phyloP scores from a whole-genome alignment of 441 rosid genomes.

The Capsella rubella region DNA sequence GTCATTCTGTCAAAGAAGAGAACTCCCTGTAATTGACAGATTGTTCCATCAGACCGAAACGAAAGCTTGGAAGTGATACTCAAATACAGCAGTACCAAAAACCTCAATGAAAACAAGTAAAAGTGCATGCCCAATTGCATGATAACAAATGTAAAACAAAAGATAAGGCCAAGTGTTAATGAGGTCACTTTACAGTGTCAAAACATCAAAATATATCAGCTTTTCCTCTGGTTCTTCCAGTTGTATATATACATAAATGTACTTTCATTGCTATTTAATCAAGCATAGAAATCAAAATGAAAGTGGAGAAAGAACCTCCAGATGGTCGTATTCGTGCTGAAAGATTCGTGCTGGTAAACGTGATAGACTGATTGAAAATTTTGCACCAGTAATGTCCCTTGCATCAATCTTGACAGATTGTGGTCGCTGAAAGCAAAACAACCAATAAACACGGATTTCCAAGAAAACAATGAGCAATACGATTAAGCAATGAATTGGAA shows the following conservation, averaged over 20 bases:
- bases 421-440: slow-evolving; percentile 71
- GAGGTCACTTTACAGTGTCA: background rate
- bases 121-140: slow-evolving; percentile 1
- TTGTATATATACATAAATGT: background rate
- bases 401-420: slow-evolving; percentile 91
- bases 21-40: slow-evolving; percentile 68
- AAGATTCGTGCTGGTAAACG: slow-evolving; percentile 88
- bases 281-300: slow-evolving; percentile 18
- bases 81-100: slow-evolving; percentile 11
- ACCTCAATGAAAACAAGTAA: slow-evolving; percentile 18
- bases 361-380: slow-evolving; percentile 69
- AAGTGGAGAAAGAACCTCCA: slow-evolving; percentile 61
- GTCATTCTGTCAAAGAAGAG: slow-evolving; percentile 91
- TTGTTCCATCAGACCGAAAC: slow-evolving; percentile 30
- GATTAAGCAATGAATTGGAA: background rate
- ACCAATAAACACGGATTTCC: background rate
- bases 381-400: slow-evolving; percentile 72
- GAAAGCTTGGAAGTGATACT: slow-evolving; percentile 15
- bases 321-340: slow-evolving; percentile 96
- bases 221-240: background rate
- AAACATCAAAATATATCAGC: background rate
- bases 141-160: slow-evolving; percentile 6
- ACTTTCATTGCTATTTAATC: slow-evolving; percentile 20
- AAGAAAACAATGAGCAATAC: background rate
- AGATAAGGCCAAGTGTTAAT: background rate